Conservation (phyloP, 495 filamentous ascomycete genomes). For the Terfezia claveryi region DNA sequence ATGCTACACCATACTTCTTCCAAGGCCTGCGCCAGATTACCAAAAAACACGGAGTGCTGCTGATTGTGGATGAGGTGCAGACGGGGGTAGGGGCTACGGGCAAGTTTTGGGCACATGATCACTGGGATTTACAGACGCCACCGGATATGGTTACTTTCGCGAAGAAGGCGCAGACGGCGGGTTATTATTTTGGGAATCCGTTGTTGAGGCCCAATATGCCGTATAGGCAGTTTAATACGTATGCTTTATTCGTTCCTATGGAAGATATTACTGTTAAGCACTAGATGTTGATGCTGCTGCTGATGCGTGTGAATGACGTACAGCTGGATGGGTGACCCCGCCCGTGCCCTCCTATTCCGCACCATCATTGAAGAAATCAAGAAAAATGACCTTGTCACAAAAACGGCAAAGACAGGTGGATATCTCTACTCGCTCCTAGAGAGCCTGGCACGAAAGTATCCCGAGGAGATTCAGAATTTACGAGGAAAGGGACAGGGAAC, state of each 20-base stretch:
- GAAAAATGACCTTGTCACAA: conserved; percentile 50
- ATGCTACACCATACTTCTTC: conserved; percentile 88
- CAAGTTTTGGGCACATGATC: conserved; percentile 97
- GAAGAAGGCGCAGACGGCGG: conserved; percentile 97
- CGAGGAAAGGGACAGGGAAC: conserved; percentile 88
- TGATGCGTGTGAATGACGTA: neutral
- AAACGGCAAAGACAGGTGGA: conserved; percentile 54
- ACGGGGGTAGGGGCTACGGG: conserved; percentile 90
- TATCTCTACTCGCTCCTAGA: conserved; percentile 61
- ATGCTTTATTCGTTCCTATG: neutral
- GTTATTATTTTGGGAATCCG: conserved; percentile 84
- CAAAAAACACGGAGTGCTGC: conserved; percentile 60
- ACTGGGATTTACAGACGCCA: conserved; percentile 67
- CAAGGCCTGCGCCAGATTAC: conserved; percentile 66
- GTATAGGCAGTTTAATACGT: conserved; percentile 93
- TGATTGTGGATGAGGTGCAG: conserved; percentile 98
- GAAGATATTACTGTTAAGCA: neutral
- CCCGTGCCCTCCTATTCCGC: conserved; percentile 71
- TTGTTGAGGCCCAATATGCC: conserved; percentile 88
- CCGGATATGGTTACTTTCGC: conserved; percentile 98
- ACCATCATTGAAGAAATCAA: conserved; percentile 83
- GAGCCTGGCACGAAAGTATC: conserved; percentile 48
- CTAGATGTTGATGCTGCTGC: neutral
- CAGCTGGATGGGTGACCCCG: conserved; percentile 94
- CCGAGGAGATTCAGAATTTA: conserved; percentile 67